Base-by-base conservation (phyloP, 306 rosid species). In the Medicago ruthenica region DNA sequence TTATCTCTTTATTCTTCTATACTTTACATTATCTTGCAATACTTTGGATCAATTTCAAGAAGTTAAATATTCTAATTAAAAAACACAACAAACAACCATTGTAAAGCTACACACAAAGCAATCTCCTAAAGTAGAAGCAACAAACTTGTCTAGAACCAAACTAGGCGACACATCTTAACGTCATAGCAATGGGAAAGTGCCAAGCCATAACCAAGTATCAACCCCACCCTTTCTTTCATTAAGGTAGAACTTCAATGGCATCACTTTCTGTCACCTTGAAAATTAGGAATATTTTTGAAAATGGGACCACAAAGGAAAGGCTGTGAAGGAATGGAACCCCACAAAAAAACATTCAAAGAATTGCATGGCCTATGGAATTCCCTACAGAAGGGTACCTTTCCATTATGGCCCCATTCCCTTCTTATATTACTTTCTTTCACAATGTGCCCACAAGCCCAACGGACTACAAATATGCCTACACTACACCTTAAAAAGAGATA, bases 371-470 rank as follows among this genome's bases (percentile, higher is more conserved):
- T 84, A 44, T 40, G 24, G 6, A 80, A 39, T 62, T 48, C 79
- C 85, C 89, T 82, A 81, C 85, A n/a, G 0, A 54, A 9, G 68
- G 45, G 45, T 37, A 67, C 60, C 71, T 60, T 80, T 71, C 61
- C 44, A 67, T 59, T 21, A 12, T 79, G 78, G 51, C 67, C 50
- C 69, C 79, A 34, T 55, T 55, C 75, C 62, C 15, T 69, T 50
- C 34, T 45, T 42, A 36, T 22, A 31, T 42, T 71, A 39, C 58
- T 60, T 75, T 51, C 74, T 57, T 53, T 70, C 48, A 64, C 36
- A 47, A 62, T 83, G 87, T 55, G 64, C 75, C 87, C 86, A 86
- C 84, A 81, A 69, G 71, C 77, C 86, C 85, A 82, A 67, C 86
- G 82, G 75, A 77, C 61, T 80, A 39, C 68, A 47, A 68, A 72